These are phyloP conservation scores for Malassezia slooffiae DNA, from an alignment of 1,284 basidiomycete species.

Conservation along the genomic window DNA sequence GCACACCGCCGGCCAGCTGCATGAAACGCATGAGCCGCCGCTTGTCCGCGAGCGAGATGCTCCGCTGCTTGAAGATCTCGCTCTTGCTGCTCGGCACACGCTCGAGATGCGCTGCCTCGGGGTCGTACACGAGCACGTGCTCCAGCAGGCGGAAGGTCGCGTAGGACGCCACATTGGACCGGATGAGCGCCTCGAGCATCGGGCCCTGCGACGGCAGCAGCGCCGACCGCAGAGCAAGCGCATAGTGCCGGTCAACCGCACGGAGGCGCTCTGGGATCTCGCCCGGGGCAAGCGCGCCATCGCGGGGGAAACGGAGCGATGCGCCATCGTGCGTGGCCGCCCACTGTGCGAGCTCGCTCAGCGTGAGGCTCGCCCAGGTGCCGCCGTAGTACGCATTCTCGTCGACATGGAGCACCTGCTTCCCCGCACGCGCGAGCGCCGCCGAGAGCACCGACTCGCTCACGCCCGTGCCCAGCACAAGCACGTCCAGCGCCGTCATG, in stretches of 20 bases:
- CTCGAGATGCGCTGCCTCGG: slow-evolving; percentile 4
- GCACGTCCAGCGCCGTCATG: slow-evolving; percentile 3
- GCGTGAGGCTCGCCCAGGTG: slow-evolving; percentile 12
- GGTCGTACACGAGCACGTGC: slow-evolving; percentile 17
- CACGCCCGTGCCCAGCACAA: slow-evolving; percentile 15
- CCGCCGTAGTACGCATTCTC: slow-evolving; percentile 6
- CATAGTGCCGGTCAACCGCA: slow-evolving; percentile 55
- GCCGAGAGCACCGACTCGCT: slow-evolving; percentile 10
- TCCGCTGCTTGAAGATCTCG: slow-evolving; percentile 77
- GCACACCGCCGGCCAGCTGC: slow-evolving; percentile 20
- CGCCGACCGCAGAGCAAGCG: slow-evolving; percentile 70
- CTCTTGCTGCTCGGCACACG: slow-evolving; percentile 79
- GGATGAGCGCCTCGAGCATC: slow-evolving; percentile 66
- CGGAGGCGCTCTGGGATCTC: slow-evolving; percentile 13
- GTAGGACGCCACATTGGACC: slow-evolving; percentile 78
- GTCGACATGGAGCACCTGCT: slow-evolving; percentile 10
- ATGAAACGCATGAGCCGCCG: slow-evolving; percentile 77
- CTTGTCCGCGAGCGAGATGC: slow-evolving; percentile 71
- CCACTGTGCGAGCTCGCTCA: slow-evolving; percentile 7
- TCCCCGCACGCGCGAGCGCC: slow-evolving; percentile 11
- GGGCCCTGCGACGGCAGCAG: slow-evolving; percentile 70
- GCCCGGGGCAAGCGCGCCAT: background rate
- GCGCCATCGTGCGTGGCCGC: background rate
- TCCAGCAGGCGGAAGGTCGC: slow-evolving; percentile 81
- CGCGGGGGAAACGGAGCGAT: slow-evolving; percentile 3